Evolutionary conservation across 1,284 basidiomycete genomes (phyloP).

Genomic region (Naganishia liquefaciens): DNA sequence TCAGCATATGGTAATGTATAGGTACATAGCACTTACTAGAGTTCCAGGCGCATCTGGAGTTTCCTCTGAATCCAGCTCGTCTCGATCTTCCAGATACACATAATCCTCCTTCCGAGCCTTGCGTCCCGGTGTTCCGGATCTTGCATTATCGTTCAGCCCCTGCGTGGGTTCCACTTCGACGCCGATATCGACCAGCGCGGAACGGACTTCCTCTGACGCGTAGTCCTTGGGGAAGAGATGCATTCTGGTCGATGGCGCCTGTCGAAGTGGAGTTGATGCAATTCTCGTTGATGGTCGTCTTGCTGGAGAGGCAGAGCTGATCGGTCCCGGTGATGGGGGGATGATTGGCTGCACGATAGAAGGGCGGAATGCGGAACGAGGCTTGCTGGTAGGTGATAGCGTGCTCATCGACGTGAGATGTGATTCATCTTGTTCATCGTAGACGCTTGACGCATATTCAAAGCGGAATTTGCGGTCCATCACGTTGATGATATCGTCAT

Average conservation of each 20-base stretch:
- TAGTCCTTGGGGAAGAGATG: conserved; percentile 30
- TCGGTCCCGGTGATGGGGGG: conserved; percentile 9
- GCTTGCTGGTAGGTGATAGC: conserved; percentile 23
- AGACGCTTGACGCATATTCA: conserved; percentile 41
- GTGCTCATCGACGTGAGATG: conserved; percentile 5
- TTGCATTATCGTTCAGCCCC: not conserved
- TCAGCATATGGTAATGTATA: too few species aligned
- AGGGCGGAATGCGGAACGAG: conserved; percentile 12
- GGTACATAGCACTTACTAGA: not conserved
- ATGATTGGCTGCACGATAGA: conserved; percentile 17
- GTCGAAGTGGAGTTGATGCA: conserved; percentile 7
- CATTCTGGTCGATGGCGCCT: conserved; percentile 20
- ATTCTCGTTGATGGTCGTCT: conserved; percentile 4
- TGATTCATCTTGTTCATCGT: conserved; percentile 16
- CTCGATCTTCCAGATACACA: conserved; percentile 27
- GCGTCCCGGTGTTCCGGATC: not conserved
- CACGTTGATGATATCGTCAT: conserved; percentile 47
- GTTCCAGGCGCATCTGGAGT: not conserved
- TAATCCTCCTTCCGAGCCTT: conserved; percentile 28
- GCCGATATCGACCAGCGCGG: conserved; percentile 18
- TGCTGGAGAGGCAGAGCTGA: conserved; percentile 3
- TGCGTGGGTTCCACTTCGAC: conserved; percentile 14
- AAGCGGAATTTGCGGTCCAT: conserved; percentile 51
- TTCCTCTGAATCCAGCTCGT: conserved; percentile 25
- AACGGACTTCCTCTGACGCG: conserved; percentile 26